phyloP scores from a whole-genome alignment of 257 asterid species.

The Euphrasia confusa region DNA sequence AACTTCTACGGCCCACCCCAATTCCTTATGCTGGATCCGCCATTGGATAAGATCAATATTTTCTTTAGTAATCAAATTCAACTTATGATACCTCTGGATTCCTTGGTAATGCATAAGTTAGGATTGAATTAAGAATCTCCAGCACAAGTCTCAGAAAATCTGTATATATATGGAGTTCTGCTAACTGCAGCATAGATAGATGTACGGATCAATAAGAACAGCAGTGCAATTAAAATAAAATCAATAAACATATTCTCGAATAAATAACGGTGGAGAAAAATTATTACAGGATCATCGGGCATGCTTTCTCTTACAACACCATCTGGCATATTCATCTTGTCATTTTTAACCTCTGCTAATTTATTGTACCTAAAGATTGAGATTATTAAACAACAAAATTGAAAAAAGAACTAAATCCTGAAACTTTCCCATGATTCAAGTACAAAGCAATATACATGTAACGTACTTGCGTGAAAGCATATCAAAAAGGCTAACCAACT shows the following conservation, averaged over 20 bases:
- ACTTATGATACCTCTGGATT: conserved; percentile 75
- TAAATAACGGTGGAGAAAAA: too few species aligned
- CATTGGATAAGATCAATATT: conserved; percentile 9
- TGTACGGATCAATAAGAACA: conserved; percentile 11
- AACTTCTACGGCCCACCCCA: too few species aligned
- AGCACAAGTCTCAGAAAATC: conserved; percentile 94
- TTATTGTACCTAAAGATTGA: conserved; percentile 65
- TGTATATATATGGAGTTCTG: conserved; percentile 82
- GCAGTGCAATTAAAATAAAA: conserved; percentile 8
- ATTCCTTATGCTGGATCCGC: too few species aligned
- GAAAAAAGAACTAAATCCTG: conserved; percentile 10
- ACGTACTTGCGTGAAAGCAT: conserved; percentile 98
- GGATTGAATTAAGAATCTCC: conserved; percentile 82
- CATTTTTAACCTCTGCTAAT: conserved; percentile 82
- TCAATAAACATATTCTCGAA: neutral
- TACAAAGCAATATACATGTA: conserved; percentile 17
- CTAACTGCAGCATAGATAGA: conserved; percentile 47
- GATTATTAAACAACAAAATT: conserved; percentile 12
- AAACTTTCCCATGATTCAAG: neutral
- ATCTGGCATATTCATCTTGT: conserved; percentile 53
- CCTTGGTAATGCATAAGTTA: conserved; percentile 80
- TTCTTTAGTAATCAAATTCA: conserved; percentile 20
- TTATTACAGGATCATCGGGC: conserved; percentile 65
- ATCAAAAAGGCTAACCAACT: conserved; percentile 92
- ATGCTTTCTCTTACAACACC: conserved; percentile 60